Conservation (phyloP, 2,329 filamentous ascomycete genomes). For the Beauveria varroae region DNA sequence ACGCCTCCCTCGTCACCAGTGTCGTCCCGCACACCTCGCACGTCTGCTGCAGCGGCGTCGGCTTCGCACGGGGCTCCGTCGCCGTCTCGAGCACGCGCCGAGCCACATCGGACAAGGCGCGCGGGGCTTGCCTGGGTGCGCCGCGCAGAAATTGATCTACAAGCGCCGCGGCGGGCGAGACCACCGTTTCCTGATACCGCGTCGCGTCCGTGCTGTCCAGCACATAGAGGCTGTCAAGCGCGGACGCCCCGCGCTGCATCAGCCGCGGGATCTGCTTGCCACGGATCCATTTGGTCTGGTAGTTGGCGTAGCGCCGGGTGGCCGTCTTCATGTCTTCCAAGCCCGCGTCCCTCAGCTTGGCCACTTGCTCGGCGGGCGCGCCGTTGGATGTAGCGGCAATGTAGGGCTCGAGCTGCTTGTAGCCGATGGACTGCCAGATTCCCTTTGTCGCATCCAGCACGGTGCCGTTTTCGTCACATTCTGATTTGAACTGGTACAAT, state of each 20-base stretch:
- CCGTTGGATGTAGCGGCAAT: constrained; percentile 36
- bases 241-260: constrained; percentile 41
- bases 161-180: constrained; percentile 55
- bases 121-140: constrained; percentile 43
- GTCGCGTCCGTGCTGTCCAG: constrained; percentile 69
- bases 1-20: constrained; percentile 45
- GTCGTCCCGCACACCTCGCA: constrained; percentile 70
- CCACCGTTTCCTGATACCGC: constrained; percentile 56
- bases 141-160: constrained; percentile 56
- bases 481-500: constrained; percentile 35
- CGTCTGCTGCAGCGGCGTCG: constrained; percentile 48
- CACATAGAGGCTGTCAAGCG: constrained; percentile 59
- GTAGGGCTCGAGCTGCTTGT: constrained; percentile 80
- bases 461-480: constrained; percentile 34
- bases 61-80: constrained; percentile 37
- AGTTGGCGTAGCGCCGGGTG: constrained; percentile 80
- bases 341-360: constrained; percentile 47
- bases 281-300: constrained; percentile 81
- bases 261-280: constrained; percentile 70
- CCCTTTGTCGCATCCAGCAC: constrained; percentile 67
- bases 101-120: constrained; percentile 40
- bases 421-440: constrained; percentile 96
- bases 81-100: constrained; percentile 47
- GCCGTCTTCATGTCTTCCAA: constrained; percentile 73
- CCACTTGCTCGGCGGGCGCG: constrained; percentile 33